Evolutionary conservation across 805 yeast genomes (phyloP), one percentile per base, ranked within the genome.

Genomic region (Candida vartiovaarae): DNA sequence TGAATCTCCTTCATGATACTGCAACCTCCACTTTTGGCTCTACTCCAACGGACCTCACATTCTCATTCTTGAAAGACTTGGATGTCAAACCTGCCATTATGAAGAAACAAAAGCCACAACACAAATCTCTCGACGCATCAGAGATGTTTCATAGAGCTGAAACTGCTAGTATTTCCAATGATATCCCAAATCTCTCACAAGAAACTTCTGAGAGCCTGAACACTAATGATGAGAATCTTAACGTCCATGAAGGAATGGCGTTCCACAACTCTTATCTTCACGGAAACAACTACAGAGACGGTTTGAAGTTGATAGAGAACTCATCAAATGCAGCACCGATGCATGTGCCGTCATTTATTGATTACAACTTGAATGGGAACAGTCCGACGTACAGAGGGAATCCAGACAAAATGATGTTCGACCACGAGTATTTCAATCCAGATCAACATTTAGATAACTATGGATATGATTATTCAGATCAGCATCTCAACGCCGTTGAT

Each of bases 151-250:
- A 36, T 11, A 36, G 31, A n/a, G 32, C 31, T 32, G 39, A 26
- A 34, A 31, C 6, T 20, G 30, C 25, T 26, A 8, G 30, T 7
- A 6, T 3, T 34, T 43, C 26, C 25, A 37, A 10, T 7, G 38
- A 34, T 9, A 38, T 33, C 26, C 53, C 55, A 36, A 41, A 41
- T 30, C 39, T 47, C 11, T 44, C 49, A 2, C 50, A 48, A 11
- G 48, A 44, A 20, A 44, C 45, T n/a, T 10, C 29, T 2, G 41
- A 43, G 8, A 47, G 49, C 27, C 15, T 25, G 7, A 33, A 26
- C 3, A 28, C 47, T 3, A 49, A 47, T n/a, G 53, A 52, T 41
- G 56, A 52, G 32, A 52, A 48, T 34, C 40, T 28, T 23, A 39
- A 43, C 25, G 38, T 45, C 15, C 10, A 39, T 23, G 28, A 15